A percentile compares a stretch with the other conserved stretches of the same genome.
phyloP scores from a whole-genome alignment of 768 basidiomycete genomes.

The Phanerochaete sordida region DNA sequence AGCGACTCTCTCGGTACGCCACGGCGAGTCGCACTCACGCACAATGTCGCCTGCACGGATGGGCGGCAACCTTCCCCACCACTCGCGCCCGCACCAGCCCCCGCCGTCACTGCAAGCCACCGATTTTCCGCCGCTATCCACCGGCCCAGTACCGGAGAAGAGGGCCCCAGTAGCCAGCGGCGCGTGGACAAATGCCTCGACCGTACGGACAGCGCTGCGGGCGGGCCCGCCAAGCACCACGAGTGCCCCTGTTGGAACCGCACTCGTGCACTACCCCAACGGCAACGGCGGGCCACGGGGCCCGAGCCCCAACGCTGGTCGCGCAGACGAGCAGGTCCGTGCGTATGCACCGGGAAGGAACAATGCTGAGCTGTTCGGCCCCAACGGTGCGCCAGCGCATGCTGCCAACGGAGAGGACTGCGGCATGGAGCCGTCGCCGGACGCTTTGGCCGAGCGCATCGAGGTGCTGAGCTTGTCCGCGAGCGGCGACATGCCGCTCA shows the following conservation, averaged over 20 bases:
- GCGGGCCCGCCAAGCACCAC: conserved; percentile 23
- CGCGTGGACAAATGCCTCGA: conserved; percentile 66
- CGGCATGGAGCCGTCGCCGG: neutral
- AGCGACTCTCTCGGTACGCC: conserved; percentile 57
- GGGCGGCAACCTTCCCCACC: conserved; percentile 16
- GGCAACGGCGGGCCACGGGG: neutral
- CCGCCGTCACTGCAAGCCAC: conserved; percentile 47
- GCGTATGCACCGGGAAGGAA: conserved; percentile 44
- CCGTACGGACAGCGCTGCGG: conserved; percentile 48
- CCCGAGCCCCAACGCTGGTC: conserved; percentile 21
- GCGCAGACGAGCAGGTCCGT: conserved; percentile 44
- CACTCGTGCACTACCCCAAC: conserved; percentile 36
- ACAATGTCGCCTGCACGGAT: conserved; percentile 36
- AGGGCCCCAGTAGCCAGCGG: conserved; percentile 57
- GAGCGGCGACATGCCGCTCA: neutral
- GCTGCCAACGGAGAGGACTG: neutral
- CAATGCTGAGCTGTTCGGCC: conserved; percentile 38
- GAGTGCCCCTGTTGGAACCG: conserved; percentile 25
- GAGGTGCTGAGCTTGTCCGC: neutral
- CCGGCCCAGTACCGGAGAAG: conserved; percentile 35
- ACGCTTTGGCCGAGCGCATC: neutral
- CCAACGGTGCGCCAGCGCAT: conserved; percentile 23
- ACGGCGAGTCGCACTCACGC: conserved; percentile 44
- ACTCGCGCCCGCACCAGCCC: conserved; percentile 10
- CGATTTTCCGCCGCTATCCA: conserved; percentile 69